Conservation (phyloP, 2,329 filamentous ascomycete species). For the Phialemonium atrogriseum region DNA sequence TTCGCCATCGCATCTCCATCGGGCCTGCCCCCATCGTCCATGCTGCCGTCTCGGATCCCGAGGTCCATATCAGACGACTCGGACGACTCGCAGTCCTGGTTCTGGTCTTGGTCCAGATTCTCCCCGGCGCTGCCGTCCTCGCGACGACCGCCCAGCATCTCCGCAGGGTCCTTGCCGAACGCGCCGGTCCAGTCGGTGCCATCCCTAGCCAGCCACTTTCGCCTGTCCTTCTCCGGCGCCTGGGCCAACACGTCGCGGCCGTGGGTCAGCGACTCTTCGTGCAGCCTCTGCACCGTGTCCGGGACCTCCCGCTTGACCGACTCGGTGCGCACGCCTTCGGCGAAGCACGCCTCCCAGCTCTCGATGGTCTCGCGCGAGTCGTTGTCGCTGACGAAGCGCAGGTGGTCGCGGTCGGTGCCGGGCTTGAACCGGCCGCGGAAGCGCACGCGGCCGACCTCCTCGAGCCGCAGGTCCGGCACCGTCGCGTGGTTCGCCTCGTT, state of each 20-base stretch:
- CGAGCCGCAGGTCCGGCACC: slow-evolving; percentile 66
- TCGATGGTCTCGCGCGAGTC: slow-evolving; percentile 89
- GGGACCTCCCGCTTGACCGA: slow-evolving; percentile 68
- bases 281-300: slow-evolving; percentile 61
- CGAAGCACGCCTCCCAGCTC: slow-evolving; percentile 84
- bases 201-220: slow-evolving; percentile 69
- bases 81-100: slow-evolving; percentile 25
- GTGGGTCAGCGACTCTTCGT: slow-evolving; percentile 72
- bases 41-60: slow-evolving; percentile 49
- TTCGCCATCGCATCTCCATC: not conserved
- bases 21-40: slow-evolving; percentile 9
- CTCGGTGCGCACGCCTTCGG: slow-evolving; percentile 72
- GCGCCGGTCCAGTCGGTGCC: slow-evolving; percentile 83
- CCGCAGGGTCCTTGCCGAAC: slow-evolving; percentile 68
- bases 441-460: slow-evolving; percentile 71
- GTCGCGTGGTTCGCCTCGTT: slow-evolving; percentile 65
- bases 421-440: slow-evolving; percentile 82
- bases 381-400: slow-evolving; percentile 76
- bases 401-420: slow-evolving; percentile 80
- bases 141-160: slow-evolving; percentile 26
- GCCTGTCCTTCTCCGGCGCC: slow-evolving; percentile 62
- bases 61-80: slow-evolving; percentile 36
- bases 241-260: slow-evolving; percentile 74
- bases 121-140: slow-evolving; percentile 27
- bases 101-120: slow-evolving; percentile 30